Conservation (phyloP, 148 eudicot species). For the Polygonum aviculare region DNA sequence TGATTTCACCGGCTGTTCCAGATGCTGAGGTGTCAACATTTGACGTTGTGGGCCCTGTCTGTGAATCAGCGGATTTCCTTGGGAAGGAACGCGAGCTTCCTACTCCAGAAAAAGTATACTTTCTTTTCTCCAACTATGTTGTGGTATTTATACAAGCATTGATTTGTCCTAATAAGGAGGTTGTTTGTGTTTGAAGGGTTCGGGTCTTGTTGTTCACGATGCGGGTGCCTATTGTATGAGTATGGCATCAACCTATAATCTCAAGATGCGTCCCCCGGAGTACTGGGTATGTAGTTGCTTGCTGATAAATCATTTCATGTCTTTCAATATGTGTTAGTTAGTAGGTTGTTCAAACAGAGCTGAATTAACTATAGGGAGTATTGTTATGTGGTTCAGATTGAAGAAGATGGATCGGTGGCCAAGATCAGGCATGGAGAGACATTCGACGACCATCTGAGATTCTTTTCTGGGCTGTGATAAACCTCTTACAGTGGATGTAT, state of each 20-base stretch:
- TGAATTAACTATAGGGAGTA: too few species aligned
- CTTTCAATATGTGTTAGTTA: too few species aligned
- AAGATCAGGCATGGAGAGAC: conserved; percentile 81
- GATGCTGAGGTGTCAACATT: conserved; percentile 59
- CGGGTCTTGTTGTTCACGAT: conserved; percentile 92
- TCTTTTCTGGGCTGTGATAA: conserved; percentile 51
- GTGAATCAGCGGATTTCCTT: conserved; percentile 95
- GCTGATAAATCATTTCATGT: background rate
- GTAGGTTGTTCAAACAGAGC: too few species aligned
- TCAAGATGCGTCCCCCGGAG: conserved; percentile 98
- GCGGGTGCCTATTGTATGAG: conserved; percentile 99
- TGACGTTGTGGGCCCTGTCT: conserved; percentile 97
- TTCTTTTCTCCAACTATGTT: background rate
- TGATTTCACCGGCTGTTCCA: conserved; percentile 60
- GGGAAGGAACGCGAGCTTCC: conserved; percentile 89
- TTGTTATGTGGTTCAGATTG: conserved; percentile 31
- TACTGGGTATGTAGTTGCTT: conserved; percentile 59
- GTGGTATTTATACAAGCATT: background rate
- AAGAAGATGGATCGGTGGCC: conserved; percentile 67
- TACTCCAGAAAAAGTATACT: conserved; percentile 64
- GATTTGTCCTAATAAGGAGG: background rate
- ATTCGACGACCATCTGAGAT: conserved; percentile 72
- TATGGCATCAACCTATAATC: conserved; percentile 99
- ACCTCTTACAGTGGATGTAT: background rate
- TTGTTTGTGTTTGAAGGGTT: conserved; percentile 44